Evolutionary conservation across 495 filamentous ascomycete species (phyloP), one percentile per base, ranked within the genome.

Genomic region (Neurospora tetraspora): DNA sequence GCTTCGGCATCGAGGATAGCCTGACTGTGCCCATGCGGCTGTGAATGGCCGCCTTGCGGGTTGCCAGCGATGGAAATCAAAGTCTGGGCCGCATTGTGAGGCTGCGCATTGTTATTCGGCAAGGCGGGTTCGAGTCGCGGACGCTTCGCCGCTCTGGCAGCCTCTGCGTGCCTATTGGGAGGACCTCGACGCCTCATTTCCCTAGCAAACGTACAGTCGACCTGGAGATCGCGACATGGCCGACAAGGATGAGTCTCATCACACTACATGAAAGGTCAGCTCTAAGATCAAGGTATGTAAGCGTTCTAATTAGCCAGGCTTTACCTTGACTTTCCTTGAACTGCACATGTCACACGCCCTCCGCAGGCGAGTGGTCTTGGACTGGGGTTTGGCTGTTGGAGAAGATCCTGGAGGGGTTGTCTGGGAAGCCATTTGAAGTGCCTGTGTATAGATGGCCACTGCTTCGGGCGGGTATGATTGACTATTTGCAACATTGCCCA

Each of bases 281-380:
- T 53, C 10, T 23, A 23, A 12, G 20, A 27, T 14, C 23, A 23
- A 12, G 45, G 10, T 1, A 34, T 2, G 11, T 31, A 31, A 34
- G 12, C 10, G 53, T 18, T 34, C 23, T 61, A 7, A 31, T 6
- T 1, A 59, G 9, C 74, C 10, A 27, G 20, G 23, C 16, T 79
- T n/a, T 79, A 93, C 92, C 88, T 95, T 96, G 37, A 96, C 92
- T 78, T 96, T 96, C 39, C 93, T 89, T 75, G 91, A 88, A 76
- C 91, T 94, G 80, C 93, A 96, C 82, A 91, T 90, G 80, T 96
- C 93, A 80, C 93, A 96, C 27, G 93, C 93, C 78, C 93, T 92
- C 61, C 90, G 89, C 71, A 94, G 83, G 71, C 93, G 84, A 59
- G 86, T 89, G 3, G 70, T 70, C 71, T 80, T 80, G 11, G 74